phyloP scores from a whole-genome alignment of 106 monocot genomes.

The Agapanthus africanus region DNA sequence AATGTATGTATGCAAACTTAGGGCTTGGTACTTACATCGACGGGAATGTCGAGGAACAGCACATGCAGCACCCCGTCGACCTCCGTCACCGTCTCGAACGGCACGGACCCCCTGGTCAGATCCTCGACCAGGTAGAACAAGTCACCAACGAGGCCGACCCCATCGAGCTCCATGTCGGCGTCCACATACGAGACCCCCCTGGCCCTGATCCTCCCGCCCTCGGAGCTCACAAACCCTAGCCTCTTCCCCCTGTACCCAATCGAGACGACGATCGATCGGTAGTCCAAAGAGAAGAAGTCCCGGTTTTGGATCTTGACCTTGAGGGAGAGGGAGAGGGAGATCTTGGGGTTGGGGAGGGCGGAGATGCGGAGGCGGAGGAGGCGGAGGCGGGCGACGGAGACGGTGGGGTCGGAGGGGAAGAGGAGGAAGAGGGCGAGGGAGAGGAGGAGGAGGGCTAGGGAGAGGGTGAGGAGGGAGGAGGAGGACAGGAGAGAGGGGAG shows the following conservation, averaged over 20 bases:
- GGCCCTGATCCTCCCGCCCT: constrained; percentile 53
- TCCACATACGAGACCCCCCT: constrained; percentile 68
- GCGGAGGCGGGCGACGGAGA: constrained; percentile 32
- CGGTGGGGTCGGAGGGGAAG: constrained; percentile 57
- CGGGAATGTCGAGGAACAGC: constrained; percentile 49
- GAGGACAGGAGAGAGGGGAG: constrained; percentile 18
- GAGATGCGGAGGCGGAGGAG: constrained; percentile 36
- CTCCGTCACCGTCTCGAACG: constrained; percentile 66
- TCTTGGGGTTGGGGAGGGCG: constrained; percentile 13
- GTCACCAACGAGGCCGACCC: constrained; percentile 44
- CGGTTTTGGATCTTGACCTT: constrained; percentile 47
- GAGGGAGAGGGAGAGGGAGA: constrained; percentile 45
- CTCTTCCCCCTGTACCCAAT: constrained; percentile 51
- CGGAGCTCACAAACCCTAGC: constrained; percentile 43
- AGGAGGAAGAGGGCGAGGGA: constrained; percentile 37
- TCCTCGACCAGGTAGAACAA: constrained; percentile 71
- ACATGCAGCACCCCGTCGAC: constrained; percentile 45
- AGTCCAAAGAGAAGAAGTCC: constrained; percentile 72
- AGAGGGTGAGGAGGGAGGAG: constrained; percentile 25
- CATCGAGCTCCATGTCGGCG: constrained; percentile 57
- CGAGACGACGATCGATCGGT: constrained; percentile 27
- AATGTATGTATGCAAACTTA: no score
- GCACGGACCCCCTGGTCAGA: constrained; percentile 40
- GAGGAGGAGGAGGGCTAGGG: constrained; percentile 17
- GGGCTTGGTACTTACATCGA: constrained; percentile 62